Evolutionary conservation across 805 yeast genomes (phyloP), one percentile per base, ranked within the genome.

Genomic region (Candida piceae): DNA sequence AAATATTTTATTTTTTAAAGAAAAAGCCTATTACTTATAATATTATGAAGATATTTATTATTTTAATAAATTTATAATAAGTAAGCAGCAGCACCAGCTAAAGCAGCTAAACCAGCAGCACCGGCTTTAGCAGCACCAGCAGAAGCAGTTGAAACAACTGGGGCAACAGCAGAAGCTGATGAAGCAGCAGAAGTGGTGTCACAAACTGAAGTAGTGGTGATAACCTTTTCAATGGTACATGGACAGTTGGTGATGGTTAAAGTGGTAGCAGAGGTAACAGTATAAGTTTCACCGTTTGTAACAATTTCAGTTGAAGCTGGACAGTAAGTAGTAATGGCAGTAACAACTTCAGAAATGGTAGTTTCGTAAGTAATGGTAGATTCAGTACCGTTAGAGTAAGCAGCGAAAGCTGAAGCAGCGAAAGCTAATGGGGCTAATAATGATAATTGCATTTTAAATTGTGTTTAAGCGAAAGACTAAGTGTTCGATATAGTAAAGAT

Each of bases 171-270:
- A 12, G 53, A 32, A 29, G 39, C 35, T 13, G 49, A 6, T 7
- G 5, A 26, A 22, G 48, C 27, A 11, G 53, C 35, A 28, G 39
- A 33, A n/a, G 49, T 26, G 22, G 45, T 25, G 51, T 30, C 15
- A 38, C 50, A 36, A 16, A 44, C 42, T 31, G 52, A 44, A 44
- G 56, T 45, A 40, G 53, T 38, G 33, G 61, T 50, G 43, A 43
- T 33, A 35, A 52, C 51, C 31, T 35, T 32, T 16, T 18, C 18
- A 56, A 78, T 55, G 58, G 90, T 83, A 72, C 95, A 85, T 60
- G 89, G 89, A 66, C 84, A 79, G 72, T 85, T 81, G 55, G 94
- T 82, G 76, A 84, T 73, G 62, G 93, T 84, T 55, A 85, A 64
- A 51, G 94, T 84, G 62, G 90, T 82, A 44, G 90, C 78, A 54